Evolutionary conservation across 805 yeast species (phyloP), one percentile per base, ranked within the genome.

Genomic region (Priceomyces melissophilus): DNA sequence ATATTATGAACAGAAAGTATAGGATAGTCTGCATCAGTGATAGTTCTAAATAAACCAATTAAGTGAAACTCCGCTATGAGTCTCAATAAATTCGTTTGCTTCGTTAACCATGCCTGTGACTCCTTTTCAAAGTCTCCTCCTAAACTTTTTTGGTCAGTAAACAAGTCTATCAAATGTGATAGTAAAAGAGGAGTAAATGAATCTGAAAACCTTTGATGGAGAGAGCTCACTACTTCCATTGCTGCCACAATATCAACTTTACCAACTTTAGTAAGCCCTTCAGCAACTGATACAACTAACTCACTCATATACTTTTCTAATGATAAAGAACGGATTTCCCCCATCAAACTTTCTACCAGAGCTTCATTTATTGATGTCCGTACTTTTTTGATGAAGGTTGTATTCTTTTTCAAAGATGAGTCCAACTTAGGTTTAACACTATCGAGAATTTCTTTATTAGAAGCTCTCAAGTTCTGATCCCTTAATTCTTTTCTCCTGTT

Each of bases 361-460:
- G 82, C 90, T 30, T 71, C 72, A 30, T 67, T 74, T 16, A 88
- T 59, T 2, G 81, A 69, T 2, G 75, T 67, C 47, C 81, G 74
- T 38, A 89, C 55, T 50, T 83, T 84, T 56, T 82, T 84, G 38
- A 88, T 81, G 53, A 87, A 85, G 0, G 88, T 84, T 3, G 87
- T 79, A 55, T 90, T 87, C 58, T 83, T 86, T 67, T 89, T 89
- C 48, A 89, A 67, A 42, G 90, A 83, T 0, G 95, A 69, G 55
- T 89, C 96, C 8, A 81, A 58, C 45, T 75, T 76, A 10, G 47
- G 20, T 1, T 53, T 46, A 5, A 48, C 38, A 8, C 33, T 14
- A 15, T 50, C 46, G 11, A 44, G 43, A 11, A 23, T 39, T 15
- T 63, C 73, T 1, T 81, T 84, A 28, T 60, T 56, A 85, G 87